Evolutionary conservation across 352 stramenopile species (phyloP), one percentile per base, ranked within the genome.

Genomic region (Phytophthora megakarya): DNA sequence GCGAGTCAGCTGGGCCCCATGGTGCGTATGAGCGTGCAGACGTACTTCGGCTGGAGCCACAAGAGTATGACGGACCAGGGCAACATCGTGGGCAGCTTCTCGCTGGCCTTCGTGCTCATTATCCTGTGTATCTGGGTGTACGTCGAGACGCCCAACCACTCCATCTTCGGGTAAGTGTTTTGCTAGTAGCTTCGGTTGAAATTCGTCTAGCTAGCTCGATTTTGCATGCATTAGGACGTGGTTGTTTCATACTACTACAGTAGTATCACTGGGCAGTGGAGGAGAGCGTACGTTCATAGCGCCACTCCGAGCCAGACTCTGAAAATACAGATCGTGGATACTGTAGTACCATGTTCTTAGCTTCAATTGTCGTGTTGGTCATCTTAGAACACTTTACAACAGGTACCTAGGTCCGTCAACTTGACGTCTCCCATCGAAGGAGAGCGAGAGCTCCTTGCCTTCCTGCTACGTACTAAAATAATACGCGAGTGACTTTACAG

Each of bases 111-210:
- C 49, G 70, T 89, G 57, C 81, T 92, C 48, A 65, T 84, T 45
- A 71, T 89, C 40, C 65, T 90, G 28, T 90, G 81, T 63, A 73
- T 92, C 49, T 92, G 83, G 83, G 81, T 92, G 38, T 90, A 90
- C 73, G 82, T 92, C 25, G 81, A 90, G 63, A 92, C 78, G 48
- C 83, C 83, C 43, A 76, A 76, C 40, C 68, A 73, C 63, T 66
- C 63, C 23, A 73, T 76, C 26, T 76, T 76, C 30, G 68, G 68
- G 25, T 73, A 73, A 72, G 43, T 66, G 55, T 22, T 59, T 23
- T 35, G 55, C 62, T 72, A 60, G 26, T 59, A 39, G 58, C 40
- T 67, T 40, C 47, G 30, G 30, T 57, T 25, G 52, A 68, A 68
- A 64, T 68, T 59, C 44, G 61, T 64, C 60, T 57, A 42, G 42